Conservation (phyloP, 352 stramenopile species). For the Pythium insidiosum region DNA sequence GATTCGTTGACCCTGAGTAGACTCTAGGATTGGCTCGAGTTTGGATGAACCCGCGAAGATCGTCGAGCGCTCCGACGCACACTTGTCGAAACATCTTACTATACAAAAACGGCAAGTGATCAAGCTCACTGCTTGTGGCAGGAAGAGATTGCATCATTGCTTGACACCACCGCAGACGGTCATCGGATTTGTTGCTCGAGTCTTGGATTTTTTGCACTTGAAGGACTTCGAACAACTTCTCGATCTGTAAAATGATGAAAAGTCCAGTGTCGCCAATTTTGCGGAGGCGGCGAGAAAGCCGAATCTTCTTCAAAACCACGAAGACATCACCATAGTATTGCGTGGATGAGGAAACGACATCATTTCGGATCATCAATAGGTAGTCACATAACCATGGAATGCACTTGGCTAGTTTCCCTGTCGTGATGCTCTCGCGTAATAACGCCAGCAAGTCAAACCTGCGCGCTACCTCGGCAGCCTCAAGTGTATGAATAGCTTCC, state of each 20-base stretch:
- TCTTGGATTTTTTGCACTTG: slow-evolving; percentile 19
- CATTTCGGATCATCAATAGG: slow-evolving; percentile 43
- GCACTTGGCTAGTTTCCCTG: slow-evolving; percentile 38
- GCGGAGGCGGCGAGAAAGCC: slow-evolving; percentile 34
- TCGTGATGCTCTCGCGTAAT: slow-evolving; percentile 32
- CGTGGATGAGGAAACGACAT: slow-evolving; percentile 38
- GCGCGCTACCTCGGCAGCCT: slow-evolving; percentile 15
- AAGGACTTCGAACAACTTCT: slow-evolving; percentile 42
- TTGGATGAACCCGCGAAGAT: slow-evolving; percentile 51
- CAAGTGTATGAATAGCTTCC: slow-evolving; percentile 41
- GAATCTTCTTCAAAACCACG: slow-evolving; percentile 29
- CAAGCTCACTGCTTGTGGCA: slow-evolving; percentile 5
- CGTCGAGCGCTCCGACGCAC: slow-evolving; percentile 47
- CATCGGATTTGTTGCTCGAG: not conserved
- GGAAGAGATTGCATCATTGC: not conserved
- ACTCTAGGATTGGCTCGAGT: slow-evolving; percentile 26
- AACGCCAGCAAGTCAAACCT: slow-evolving; percentile 36
- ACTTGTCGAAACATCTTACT: slow-evolving; percentile 59
- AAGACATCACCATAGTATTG: slow-evolving; percentile 43
- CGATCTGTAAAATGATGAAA: slow-evolving; percentile 51
- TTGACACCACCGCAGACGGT: not conserved
- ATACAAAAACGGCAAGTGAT: slow-evolving; percentile 52
- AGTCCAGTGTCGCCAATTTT: slow-evolving; percentile 40
- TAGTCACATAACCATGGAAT: slow-evolving; percentile 65
- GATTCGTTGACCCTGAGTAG: slow-evolving; percentile 12